Base-by-base conservation (phyloP, 371 early-diverging fungal genomes). In the Syncephalis fuscata region DNA sequence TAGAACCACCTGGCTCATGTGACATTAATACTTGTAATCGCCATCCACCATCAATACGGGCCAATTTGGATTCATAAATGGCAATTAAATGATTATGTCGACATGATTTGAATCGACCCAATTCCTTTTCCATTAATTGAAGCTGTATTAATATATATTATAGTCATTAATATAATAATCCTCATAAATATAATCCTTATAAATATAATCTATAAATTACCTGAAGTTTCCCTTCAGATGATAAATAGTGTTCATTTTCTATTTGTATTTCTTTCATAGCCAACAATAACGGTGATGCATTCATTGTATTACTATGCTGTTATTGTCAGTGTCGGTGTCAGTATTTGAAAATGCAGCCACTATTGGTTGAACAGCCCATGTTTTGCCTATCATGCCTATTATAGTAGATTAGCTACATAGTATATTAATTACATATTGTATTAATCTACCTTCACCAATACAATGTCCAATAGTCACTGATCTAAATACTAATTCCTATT, bases 81-180 rank as follows among this genome's bases (percentile, higher is more conserved):
- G 65, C 60, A 3, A 69, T 52, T 25, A 75, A 64, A 40, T 78
- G 63, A 7, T 68, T 64, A 48, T 75, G 70, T 17, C 71, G 66
- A 11, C 75, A 52, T 2, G 68, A 55, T 39, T 72, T 62, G 2
- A 78, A 47, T 20, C 74, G 61, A n/a, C 72, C 71, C 16, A 78
- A 50, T 44, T 78, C 78, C 45, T 68, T 57, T 45, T 78, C 74
- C 3, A 78, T 60, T 22, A 74, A 74, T 54, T 78, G 74, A 17
- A 75, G 44, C 51, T 66, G 46, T 23, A 9, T 3, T 14, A 32
- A 26, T 1, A 38, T 16, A 26, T 24, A 22, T 7, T 21, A 32
- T 32, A 32, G 4, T 7, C 7, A 32, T 32, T 7, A 7, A 32
- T 4, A 32, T 32, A 32, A 11, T 7, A 7, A 11, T 32, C 4